Evolutionary conservation across 2,329 filamentous ascomycete species (phyloP), one percentile per base, ranked within the genome.

Genomic region (Beauveria medogensis): DNA sequence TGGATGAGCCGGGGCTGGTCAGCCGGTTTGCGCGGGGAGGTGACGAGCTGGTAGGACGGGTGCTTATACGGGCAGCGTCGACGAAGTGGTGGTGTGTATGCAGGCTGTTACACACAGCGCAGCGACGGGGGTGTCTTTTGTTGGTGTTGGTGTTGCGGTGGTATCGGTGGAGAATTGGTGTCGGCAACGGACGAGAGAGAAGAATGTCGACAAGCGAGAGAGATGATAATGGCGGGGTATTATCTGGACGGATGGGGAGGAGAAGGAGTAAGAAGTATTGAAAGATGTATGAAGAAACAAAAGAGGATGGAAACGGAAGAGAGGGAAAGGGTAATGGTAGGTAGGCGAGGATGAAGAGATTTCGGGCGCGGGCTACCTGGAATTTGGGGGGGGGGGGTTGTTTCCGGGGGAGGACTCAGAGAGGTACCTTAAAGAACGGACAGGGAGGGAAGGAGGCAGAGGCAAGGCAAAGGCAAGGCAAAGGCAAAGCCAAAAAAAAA

Each of bases 301-400:
- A 47, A 47, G 43, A 56, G 41, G 16, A 7, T 46, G 41, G 20
- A 26, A 34, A 12, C 30, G 30, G 30, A 34, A 34, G 30, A 34
- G 30, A 34, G 30, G 41, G 54, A 46, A 37, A 47, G 14, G 54
- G 54, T 26, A 20, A 28, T 10, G 30, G 24, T 28, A 22, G 41
- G 37, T 55, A 43, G 24, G 37, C 37, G 53, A 55, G 55, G 34
- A 51, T 52, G 55, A 59, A 59, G 55, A 59, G 55, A 59, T 59
- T 59, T 59, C 55, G 47, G 34, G 55, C 41, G 46, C 41, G 46
- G 55, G 47, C 47, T 51, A 52, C 22, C 22, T 22, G 55, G 41
- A 24, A n/a, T 44, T 26, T 18, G 55, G 44, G 55, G 55, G 55
- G 55, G 55, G 37, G 37, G 40, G 37, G 37, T 20, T 26, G 20